A percentile compares a stretch with the other conserved stretches of the same genome.
These are phyloP conservation scores for Phytophthora tubulina DNA, from an alignment of 352 stramenopile species.

Conservation along the genomic window DNA sequence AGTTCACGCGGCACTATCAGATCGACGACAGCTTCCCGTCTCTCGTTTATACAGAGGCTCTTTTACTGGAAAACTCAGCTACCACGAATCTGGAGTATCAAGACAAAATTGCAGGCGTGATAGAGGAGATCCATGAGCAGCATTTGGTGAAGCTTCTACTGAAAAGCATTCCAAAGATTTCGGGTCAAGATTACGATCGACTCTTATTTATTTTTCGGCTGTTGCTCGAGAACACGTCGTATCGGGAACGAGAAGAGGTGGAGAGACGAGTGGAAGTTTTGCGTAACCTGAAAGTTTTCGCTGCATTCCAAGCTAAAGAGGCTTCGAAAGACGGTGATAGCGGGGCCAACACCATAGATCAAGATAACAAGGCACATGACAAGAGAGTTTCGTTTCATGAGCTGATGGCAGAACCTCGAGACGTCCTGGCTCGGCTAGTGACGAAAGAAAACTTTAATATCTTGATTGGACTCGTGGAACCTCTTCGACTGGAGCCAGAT, in stretches of 20 bases:
- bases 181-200: slow-evolving; percentile 70
- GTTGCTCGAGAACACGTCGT: slow-evolving; percentile 69
- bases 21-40: slow-evolving; percentile 83
- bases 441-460: slow-evolving; percentile 59
- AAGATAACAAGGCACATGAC: neutral
- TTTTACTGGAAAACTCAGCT: slow-evolving; percentile 53
- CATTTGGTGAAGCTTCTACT: slow-evolving; percentile 66
- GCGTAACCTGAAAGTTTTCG: slow-evolving; percentile 57
- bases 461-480: slow-evolving; percentile 56
- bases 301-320: slow-evolving; percentile 13
- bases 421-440: slow-evolving; percentile 61
- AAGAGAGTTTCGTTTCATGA: slow-evolving; percentile 69
- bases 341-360: neutral
- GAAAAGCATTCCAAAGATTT: slow-evolving; percentile 62
- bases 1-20: slow-evolving; percentile 88
- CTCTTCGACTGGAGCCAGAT: slow-evolving; percentile 70
- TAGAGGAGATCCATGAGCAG: slow-evolving; percentile 85
- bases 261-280: slow-evolving; percentile 71
- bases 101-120: slow-evolving; percentile 78
- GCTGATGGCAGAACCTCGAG: slow-evolving; percentile 65
- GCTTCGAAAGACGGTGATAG: neutral
- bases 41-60: slow-evolving; percentile 71
- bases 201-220: slow-evolving; percentile 80
- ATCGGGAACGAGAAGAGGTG: slow-evolving; percentile 66
- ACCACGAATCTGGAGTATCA: slow-evolving; percentile 63